Base-by-base conservation (phyloP, 768 basidiomycete species). In the Agrocybe pediades region DNA sequence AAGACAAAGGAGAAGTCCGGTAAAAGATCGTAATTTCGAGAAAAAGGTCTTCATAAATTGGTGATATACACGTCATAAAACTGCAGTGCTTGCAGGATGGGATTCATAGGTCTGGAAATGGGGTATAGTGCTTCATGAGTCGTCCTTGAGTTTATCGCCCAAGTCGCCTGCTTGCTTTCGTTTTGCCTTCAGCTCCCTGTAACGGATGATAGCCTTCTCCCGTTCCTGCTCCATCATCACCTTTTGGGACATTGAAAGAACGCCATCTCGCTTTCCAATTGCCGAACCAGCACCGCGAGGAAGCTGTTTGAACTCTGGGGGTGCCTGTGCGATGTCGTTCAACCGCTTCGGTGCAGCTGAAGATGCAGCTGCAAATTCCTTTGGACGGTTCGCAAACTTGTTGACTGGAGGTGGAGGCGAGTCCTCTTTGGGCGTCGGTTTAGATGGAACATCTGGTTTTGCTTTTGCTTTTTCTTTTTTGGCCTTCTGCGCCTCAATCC, bases 151-250 rank as follows among this genome's bases (percentile, higher is more conserved):
- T 40, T 58, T 54, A 27, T 55, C 61, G 19, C 59, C 48, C n/a
- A 56, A 49, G 27, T 57, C 59, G 41, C 56, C 59, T 17, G 53
- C 46, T 51, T 60, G 61, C 39, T 59, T 63, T 62, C 73, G 77
- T 59, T 65, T 72, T 19, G 80, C 84, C 67, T 87, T 91, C 68
- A 92, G 62, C 68, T 86, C 80, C 54, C 90, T 73, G 67, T 91
- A 92, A 49, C 79, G 75, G 62, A 68, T 70, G 54, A 93, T 85
- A 19, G 72, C 88, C 55, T 79, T 85, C 60, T 88, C 85, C 57
- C 90, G 77, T 67, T 92, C 90, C 48, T 76, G 74, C 62, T 88
- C 88, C 81, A 93, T 84, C 84, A 89, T 84, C 6, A 76, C 75
- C 65, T 83, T 85, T 71, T 91, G 88, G 13, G 86, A 84, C 80